Evolutionary conservation across 1,284 basidiomycete genomes (phyloP), one percentile per base, ranked within the genome.

Genomic region (Trametes pubescens): DNA sequence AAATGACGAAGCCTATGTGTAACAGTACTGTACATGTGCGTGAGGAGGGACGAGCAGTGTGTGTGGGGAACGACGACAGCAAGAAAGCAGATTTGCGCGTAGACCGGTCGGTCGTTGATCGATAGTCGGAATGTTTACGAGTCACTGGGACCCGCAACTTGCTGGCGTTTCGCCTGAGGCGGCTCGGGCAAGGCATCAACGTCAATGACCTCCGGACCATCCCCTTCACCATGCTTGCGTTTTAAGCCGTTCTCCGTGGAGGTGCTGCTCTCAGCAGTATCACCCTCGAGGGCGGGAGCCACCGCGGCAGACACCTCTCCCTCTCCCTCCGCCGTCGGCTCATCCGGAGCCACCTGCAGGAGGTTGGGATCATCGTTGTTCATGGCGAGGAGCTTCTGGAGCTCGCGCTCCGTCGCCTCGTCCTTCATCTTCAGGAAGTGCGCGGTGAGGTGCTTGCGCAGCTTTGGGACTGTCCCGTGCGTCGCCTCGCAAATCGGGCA

Each of bases 381-480:
- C 18, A 18, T 16, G 3, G 40, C 40, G 14, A 43, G 10, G 16
- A 43, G 14, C 40, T n/a, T 43, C 40, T 18, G 14, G 29, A 18
- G 26, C 47, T 7, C 14, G 26, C 47, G 47, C 26, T 29, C 51
- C 77, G 57, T 76, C 75, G 16, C 74, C 76, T 59, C 82, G 70
- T 54, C 53, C 53, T 56, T 40, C 37, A 16, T 47, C 34, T 77
- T 78, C 44, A 86, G 81, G 80, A 82, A 92, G 69, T 92, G 88
- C 58, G 82, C 78, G 71, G 87, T 81, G 18, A 95, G 79, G 71
- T 95, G 92, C 11, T 74, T 73, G 74, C 95, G 96, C 40, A 98
- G 80, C 51, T 81, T 77, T 0, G 94, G 94, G 60, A 98, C 92
- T 61, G 88, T 94, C 70, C 84, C 86, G 75, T 89, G 82, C 40